Evolutionary conservation across 108 stramenopile species (phyloP).

Genomic region (Discostella pseudostelligera): DNA sequence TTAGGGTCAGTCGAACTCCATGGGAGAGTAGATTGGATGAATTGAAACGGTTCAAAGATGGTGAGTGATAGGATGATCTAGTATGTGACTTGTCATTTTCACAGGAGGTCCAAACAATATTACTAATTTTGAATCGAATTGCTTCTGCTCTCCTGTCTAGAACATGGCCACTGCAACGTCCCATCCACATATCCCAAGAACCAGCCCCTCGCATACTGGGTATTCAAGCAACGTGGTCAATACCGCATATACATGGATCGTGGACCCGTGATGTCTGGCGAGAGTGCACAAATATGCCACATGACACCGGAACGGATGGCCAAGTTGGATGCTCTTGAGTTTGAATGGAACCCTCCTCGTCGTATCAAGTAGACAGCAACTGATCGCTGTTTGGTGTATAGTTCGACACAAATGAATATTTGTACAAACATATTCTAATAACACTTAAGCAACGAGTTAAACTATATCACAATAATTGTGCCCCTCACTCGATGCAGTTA

Average conservation of each 20-base stretch:
- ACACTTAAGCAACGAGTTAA: no score
- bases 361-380: constrained; percentile 17
- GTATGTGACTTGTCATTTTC: not conserved
- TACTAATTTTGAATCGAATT: no score
- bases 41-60: constrained; percentile 35
- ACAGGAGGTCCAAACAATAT: no score
- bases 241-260: constrained; percentile 37
- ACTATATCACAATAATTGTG: no score
- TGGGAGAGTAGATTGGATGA: constrained; percentile 43
- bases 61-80: not conserved
- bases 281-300: constrained; percentile 40
- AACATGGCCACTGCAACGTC: constrained; percentile 45
- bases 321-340: constrained; percentile 52
- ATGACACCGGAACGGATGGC: constrained; percentile 56
- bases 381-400: no score
- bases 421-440: not conserved
- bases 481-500: no score
- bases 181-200: constrained; percentile 41
- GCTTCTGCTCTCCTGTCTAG: constrained; percentile 3
- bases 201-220: constrained; percentile 50
- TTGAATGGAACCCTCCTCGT: constrained; percentile 53
- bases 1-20: constrained; percentile 34
- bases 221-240: constrained; percentile 44
- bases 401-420: not conserved
- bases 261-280: constrained; percentile 5